phyloP scores from a whole-genome alignment of 768 basidiomycete species.

The Lentinula edodes region DNA sequence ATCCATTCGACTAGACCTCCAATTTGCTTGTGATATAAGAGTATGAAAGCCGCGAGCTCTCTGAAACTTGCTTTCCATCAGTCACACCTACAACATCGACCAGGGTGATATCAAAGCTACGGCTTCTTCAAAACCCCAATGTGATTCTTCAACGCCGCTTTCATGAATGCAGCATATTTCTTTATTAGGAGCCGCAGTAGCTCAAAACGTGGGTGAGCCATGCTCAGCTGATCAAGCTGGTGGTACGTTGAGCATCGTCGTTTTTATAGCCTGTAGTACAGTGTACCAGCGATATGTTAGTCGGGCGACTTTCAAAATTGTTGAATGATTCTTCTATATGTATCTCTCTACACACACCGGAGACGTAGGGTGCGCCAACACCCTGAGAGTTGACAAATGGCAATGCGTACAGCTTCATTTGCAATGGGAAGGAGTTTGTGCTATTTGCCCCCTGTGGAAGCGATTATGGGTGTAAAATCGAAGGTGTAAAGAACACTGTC shows the following conservation, averaged over 20 bases:
- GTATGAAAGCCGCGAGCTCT: too few species aligned
- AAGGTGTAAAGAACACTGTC: not conserved
- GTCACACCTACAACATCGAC: too few species aligned
- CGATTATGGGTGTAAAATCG: not conserved
- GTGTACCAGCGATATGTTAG: not conserved
- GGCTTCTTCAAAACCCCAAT: not conserved
- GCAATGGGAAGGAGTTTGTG: not conserved
- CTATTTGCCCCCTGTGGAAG: not conserved
- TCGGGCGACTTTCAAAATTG: too few species aligned
- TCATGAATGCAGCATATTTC: not conserved
- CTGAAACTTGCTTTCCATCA: too few species aligned
- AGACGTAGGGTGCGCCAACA: not conserved
- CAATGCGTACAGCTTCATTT: not conserved
- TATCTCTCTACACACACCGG: not conserved
- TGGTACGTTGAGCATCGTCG: not conserved
- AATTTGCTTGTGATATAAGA: too few species aligned
- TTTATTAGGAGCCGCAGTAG: not conserved
- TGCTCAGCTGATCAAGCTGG: not conserved
- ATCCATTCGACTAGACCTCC: too few species aligned
- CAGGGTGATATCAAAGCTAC: too few species aligned
- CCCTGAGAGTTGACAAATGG: not conserved
- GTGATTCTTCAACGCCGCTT: too few species aligned
- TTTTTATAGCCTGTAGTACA: not conserved
- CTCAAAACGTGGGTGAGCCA: not conserved
- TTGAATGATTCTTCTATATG: not conserved